Conservation (phyloP, 257 asterid species). For the Sherardia arvensis region DNA sequence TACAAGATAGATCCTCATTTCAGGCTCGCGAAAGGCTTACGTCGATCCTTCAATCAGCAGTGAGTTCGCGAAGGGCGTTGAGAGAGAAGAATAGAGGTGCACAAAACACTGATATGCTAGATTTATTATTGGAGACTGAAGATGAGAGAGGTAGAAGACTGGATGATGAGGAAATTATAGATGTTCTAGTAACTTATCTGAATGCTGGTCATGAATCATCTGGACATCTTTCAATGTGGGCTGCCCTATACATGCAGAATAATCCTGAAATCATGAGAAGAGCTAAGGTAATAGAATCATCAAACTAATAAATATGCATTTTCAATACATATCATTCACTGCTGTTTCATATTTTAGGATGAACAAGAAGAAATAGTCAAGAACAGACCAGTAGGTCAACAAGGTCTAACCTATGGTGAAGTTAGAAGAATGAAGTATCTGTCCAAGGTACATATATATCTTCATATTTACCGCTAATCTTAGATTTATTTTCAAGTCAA, state of each 20-base stretch:
- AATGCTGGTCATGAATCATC: conserved; percentile 99
- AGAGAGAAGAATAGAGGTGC: conserved; percentile 13
- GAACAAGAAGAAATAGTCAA: conserved; percentile 74
- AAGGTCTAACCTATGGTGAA: conserved; percentile 55
- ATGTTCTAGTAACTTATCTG: conserved; percentile 70
- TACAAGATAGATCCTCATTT: background rate
- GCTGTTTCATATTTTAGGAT: conserved; percentile 27
- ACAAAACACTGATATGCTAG: conserved; percentile 73
- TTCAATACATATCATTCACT: background rate
- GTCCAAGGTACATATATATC: conserved; percentile 51
- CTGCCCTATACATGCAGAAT: conserved; percentile 50
- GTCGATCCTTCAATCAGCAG: conserved; percentile 45
- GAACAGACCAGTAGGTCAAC: conserved; percentile 53
- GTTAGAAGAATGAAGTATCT: conserved; percentile 71
- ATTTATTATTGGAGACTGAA: conserved; percentile 46
- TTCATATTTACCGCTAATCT: background rate
- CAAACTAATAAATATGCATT: too few relatives aligned
- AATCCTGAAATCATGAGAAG: conserved; percentile 47
- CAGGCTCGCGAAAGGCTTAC: conserved; percentile 80
- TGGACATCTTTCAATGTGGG: conserved; percentile 87
- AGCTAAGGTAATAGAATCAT: conserved; percentile 57
- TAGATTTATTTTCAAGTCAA: background rate
- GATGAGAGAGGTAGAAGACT: conserved; percentile 63
- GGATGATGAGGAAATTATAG: conserved; percentile 81
- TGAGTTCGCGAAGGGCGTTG: conserved; percentile 44